Evolutionary conservation across 345 rosid genomes (phyloP).

Genomic region (Adansonia digitata): DNA sequence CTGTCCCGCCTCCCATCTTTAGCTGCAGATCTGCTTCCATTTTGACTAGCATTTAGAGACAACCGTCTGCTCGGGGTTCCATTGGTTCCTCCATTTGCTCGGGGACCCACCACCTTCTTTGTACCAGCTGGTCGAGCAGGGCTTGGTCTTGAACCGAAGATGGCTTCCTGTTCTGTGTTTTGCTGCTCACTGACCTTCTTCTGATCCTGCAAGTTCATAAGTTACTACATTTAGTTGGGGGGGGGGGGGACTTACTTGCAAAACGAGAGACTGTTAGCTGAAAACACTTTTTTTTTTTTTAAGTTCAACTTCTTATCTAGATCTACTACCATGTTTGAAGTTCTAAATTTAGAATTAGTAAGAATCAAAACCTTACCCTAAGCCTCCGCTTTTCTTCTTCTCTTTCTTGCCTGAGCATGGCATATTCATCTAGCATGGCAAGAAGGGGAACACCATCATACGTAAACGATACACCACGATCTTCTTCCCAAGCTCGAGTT

Average conservation of each 20-base stretch:
- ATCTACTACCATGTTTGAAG: neutral
- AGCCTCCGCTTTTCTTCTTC: slow-evolving; percentile 88
- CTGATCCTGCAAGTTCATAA: slow-evolving; percentile 46
- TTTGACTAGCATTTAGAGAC: slow-evolving; percentile 76
- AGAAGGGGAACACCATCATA: slow-evolving; percentile 94
- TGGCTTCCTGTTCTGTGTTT: slow-evolving; percentile 67
- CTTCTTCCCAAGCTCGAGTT: slow-evolving; percentile 90
- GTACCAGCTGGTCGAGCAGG: slow-evolving; percentile 66
- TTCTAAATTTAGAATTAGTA: neutral
- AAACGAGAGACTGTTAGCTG: neutral
- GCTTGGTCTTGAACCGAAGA: slow-evolving; percentile 66
- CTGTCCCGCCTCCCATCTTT: slow-evolving; percentile 80
- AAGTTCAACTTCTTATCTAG: neutral
- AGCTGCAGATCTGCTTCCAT: slow-evolving; percentile 52
- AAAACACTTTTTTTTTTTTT: neutral
- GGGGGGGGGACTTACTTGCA: too few relatives aligned
- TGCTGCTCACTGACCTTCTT: slow-evolving; percentile 85
- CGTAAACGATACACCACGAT: slow-evolving; percentile 48
- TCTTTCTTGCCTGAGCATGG: slow-evolving; percentile 86
- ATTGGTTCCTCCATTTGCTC: slow-evolving; percentile 62
- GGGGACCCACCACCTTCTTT: slow-evolving; percentile 75
- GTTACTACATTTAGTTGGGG: neutral
- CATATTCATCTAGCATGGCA: slow-evolving; percentile 93
- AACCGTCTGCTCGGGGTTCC: slow-evolving; percentile 78
- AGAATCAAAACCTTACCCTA: slow-evolving; percentile 40